Base-by-base conservation (phyloP, 805 yeast genomes). In the Spathaspora girioi region DNA sequence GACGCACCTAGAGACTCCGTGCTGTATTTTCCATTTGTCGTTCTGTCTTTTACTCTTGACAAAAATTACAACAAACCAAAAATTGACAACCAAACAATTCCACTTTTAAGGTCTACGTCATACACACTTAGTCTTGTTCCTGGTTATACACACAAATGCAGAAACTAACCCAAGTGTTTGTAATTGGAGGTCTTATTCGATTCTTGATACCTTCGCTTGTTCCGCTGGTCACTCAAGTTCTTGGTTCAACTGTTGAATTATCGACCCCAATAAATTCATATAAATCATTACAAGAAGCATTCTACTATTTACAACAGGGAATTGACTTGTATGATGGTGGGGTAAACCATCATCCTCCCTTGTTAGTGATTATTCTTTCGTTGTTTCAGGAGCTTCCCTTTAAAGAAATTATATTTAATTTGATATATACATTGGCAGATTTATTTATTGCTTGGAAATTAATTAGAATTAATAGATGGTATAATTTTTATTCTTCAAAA, bases 291-390 rank as follows among this genome's bases (percentile, higher is more conserved):
- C 64, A 61, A 51, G 77, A 70, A 50, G 71, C 75, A 5, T 69
- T 87, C 10, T 88, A 79, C 57, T 75, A 88, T 47, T 68, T 81
- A 50, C 64, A 73, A 2, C 78, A 83, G 58, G 76, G 75, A 18
- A 72, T 87, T 47, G 77, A 83, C 45, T 82, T 90, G 8, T 93
- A 90, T 61, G 82, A 82, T 54, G 97, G 97, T 9, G 96, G 96
- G 20, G 83, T 91, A 15, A 86, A 86, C 35, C 93, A 90, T 66
- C 96, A 90, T 59, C 83, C 96, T 2, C 97, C 97, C 3, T 63
- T 91, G 17, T 60, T 93, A 19, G 76, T 89, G 35, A 69, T 75
- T 2, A 53, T 82, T 1, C 75, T 86, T 62, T 70, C 77, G 10
- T 46, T 70, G 6, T 44, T 81, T 17, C 56, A 71, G 38, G 43